Conservation (phyloP, 345 rosid genomes). For the Populus davidiana region DNA sequence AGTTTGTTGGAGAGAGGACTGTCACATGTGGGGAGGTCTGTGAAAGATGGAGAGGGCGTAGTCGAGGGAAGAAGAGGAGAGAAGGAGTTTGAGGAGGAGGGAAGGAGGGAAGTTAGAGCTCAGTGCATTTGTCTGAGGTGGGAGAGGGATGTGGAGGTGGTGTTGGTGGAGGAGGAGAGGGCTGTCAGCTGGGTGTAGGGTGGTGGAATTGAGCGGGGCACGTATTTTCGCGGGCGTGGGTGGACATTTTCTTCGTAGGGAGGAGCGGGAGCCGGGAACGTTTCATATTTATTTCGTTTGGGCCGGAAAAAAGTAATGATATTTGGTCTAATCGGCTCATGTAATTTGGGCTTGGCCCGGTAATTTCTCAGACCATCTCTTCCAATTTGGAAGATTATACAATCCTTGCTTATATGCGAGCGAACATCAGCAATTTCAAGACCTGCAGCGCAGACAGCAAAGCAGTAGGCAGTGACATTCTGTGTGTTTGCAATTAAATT, state of each 20-base stretch:
- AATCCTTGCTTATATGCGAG: too few relatives aligned
- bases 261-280: neutral
- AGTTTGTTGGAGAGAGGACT: constrained; percentile 33
- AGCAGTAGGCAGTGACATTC: neutral
- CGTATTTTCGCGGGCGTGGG: neutral
- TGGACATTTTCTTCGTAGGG: neutral
- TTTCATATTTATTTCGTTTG: neutral
- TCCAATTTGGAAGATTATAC: neutral
- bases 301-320: neutral
- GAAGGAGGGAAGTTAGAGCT: constrained; percentile 29
- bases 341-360: neutral
- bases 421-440: neutral
- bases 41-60: constrained; percentile 53
- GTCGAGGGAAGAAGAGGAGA: constrained; percentile 32
- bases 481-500: neutral
- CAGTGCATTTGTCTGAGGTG: constrained; percentile 47
- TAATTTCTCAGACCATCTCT: neutral
- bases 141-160: constrained; percentile 15
- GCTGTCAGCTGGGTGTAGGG: neutral
- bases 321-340: neutral
- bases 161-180: constrained; percentile 2
- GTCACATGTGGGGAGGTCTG: constrained; percentile 27
- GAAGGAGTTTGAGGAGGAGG: constrained; percentile 31
- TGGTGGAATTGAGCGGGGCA: neutral
- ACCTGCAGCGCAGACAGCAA: neutral